Conservation (phyloP, 2,329 filamentous ascomycete species). For the Penicillium occitanis region DNA sequence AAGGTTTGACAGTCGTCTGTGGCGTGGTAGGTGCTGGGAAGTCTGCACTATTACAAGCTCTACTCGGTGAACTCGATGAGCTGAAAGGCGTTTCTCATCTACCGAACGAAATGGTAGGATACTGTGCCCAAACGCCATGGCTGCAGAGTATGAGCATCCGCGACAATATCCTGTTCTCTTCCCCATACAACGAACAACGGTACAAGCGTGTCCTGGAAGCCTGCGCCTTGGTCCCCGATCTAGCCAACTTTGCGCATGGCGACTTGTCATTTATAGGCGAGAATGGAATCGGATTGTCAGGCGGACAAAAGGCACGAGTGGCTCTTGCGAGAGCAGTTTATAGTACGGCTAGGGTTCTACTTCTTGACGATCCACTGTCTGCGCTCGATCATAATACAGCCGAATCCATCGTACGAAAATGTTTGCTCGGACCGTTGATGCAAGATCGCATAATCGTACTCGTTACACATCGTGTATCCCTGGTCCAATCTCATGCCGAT, state of each 20-base stretch:
- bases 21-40: slow-evolving; percentile 67
- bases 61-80: slow-evolving; percentile 60
- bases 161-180: slow-evolving; percentile 66
- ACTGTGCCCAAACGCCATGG: slow-evolving; percentile 67
- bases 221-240: slow-evolving; percentile 62
- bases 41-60: slow-evolving; percentile 59
- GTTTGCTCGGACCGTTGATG: slow-evolving; percentile 56
- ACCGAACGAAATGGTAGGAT: slow-evolving; percentile 59
- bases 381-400: slow-evolving; percentile 65
- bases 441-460: slow-evolving; percentile 57
- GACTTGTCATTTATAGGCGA: slow-evolving; percentile 63
- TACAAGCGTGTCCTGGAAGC: slow-evolving; percentile 69
- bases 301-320: slow-evolving; percentile 61
- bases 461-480: slow-evolving; percentile 66
- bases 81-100: slow-evolving; percentile 52
- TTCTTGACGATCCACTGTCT: slow-evolving; percentile 61
- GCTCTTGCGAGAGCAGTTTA: slow-evolving; percentile 63
- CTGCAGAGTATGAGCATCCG: slow-evolving; percentile 68
- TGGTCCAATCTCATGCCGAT: slow-evolving; percentile 70
- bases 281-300: slow-evolving; percentile 61
- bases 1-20: slow-evolving; percentile 60
- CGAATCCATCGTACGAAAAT: slow-evolving; percentile 59
- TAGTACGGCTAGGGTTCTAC: slow-evolving; percentile 54
- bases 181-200: slow-evolving; percentile 65
- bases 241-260: slow-evolving; percentile 62